Base-by-base conservation (phyloP, 495 filamentous ascomycete species). In the Bombardia bombarda region DNA sequence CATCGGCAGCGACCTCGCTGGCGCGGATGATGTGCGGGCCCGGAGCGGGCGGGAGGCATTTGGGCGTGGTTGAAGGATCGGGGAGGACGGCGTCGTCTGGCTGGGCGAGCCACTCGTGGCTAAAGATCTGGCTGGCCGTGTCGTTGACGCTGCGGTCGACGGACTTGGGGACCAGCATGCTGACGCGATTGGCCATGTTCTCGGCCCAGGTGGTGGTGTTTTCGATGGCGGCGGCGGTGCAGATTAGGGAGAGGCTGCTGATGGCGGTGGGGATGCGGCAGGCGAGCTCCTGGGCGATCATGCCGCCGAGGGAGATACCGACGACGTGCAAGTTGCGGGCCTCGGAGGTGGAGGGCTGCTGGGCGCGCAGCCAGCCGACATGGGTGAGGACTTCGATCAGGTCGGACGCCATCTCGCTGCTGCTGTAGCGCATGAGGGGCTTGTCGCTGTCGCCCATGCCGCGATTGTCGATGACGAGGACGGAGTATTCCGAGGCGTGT, bases 231-330 rank as follows among this genome's bases (percentile, higher is more conserved):
- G 87, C 78, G 7, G 83, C 84, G 3, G 87, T 90, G 52, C 81
- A 83, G 49, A 85, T 58, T 5, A 94, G 73, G 13, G 70, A 77
- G 26, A 94, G 60, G 12, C 78, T 79, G 18, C 71, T 72, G 38
- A 93, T 69, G 17, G 80, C 67, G 2, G 69, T 49, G 1, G 86
- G 83, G 30, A 79, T 76, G 3, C 79, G 65, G 42, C 70, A 70
- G 14, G 75, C 83, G 31, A 86, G 51, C 60, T 94, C 87, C 63
- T 93, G 87, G 12, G 83, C 80, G 56, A 94, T 92, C 87, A 94
- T 93, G 49, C 88, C 85, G 42, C 84, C 84, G 66, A 90, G 80
- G 33, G 77, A 82, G 23, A 86, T 75, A 32, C 87, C 87, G 36
- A 87, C 67, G 20, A 92, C 57, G 60, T 94, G 76, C 5, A 94